Percentiles rank a stretch among this genome's conserved stretches.
These are phyloP conservation scores for Epichloe scottii DNA, from an alignment of 2,329 filamentous ascomycete genomes.

Conservation along the genomic window DNA sequence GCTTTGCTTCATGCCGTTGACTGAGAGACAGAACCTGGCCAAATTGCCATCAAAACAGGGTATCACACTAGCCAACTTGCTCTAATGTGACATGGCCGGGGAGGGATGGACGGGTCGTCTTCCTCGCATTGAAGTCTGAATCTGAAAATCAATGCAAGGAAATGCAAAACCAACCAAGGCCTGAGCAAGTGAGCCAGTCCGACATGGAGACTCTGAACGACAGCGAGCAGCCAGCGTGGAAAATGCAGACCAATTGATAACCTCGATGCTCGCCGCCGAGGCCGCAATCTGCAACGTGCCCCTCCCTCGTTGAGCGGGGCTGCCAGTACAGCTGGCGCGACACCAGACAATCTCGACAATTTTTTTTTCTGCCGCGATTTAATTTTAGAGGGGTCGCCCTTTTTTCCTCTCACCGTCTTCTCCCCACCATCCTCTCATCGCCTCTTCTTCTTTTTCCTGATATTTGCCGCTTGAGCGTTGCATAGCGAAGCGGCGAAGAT, in stretches of 20 bases:
- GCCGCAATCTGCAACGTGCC: neutral
- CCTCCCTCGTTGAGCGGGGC: constrained; percentile 6
- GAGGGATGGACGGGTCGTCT: too few relatives aligned
- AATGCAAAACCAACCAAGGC: too few relatives aligned
- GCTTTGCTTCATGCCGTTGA: neutral
- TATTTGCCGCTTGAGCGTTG: constrained; percentile 7
- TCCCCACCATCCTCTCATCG: neutral
- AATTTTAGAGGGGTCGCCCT: constrained; percentile 5
- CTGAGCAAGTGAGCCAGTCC: too few relatives aligned
- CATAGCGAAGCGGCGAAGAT: constrained; percentile 14
- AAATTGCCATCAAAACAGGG: neutral
- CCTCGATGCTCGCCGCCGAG: neutral
- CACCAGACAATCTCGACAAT: constrained; percentile 3
- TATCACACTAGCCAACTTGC: too few relatives aligned
- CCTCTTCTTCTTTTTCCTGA: constrained; percentile 4
- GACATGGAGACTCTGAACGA: too few relatives aligned
- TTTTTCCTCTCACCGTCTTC: constrained; percentile 7
- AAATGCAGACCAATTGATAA: neutral
- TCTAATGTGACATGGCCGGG: too few relatives aligned
- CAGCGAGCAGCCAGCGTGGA: too few relatives aligned
- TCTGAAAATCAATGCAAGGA: too few relatives aligned
- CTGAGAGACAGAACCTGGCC: neutral
- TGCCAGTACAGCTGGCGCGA: neutral
- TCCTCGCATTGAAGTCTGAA: too few relatives aligned
- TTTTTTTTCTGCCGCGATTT: constrained; percentile 10